phyloP scores from a whole-genome alignment of 2,329 filamentous ascomycete species.

The Ophiostoma himal-ulmi region DNA sequence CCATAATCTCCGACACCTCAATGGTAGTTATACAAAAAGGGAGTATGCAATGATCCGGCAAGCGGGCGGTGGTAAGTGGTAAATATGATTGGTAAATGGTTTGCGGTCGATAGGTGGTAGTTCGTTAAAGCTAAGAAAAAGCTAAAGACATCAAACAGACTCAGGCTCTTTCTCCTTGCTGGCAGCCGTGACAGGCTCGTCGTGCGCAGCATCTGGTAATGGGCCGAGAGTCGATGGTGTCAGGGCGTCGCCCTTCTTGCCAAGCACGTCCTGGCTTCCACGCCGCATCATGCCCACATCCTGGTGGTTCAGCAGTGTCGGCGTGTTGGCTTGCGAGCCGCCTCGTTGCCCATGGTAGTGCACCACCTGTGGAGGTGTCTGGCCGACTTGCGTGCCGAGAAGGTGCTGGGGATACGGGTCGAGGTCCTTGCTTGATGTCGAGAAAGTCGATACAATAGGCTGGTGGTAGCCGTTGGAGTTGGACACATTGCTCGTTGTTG shows the following conservation, averaged over 20 bases:
- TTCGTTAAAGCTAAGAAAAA: neutral
- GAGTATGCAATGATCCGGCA: neutral
- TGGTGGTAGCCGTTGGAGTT: constrained; percentile 60
- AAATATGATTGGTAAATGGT: no score
- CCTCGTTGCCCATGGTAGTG: constrained; percentile 63
- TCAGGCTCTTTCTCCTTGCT: constrained; percentile 30
- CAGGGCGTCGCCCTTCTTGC: constrained; percentile 37
- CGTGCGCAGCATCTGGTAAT: constrained; percentile 34
- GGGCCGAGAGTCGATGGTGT: constrained; percentile 37
- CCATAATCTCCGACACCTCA: neutral
- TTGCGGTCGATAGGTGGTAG: no score
- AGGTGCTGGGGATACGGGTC: constrained; percentile 63
- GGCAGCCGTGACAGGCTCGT: neutral
- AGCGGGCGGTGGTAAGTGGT: neutral
- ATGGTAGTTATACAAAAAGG: neutral
- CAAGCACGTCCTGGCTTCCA: constrained; percentile 43
- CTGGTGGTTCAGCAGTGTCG: constrained; percentile 49
- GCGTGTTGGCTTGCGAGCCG: constrained; percentile 62
- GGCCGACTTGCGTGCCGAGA: constrained; percentile 55
- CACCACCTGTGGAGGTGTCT: constrained; percentile 59
- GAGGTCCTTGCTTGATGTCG: constrained; percentile 63
- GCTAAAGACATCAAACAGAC: neutral
- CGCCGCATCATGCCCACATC: constrained; percentile 44
- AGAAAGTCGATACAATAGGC: constrained; percentile 62
- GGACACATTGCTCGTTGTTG: constrained; percentile 41